Percentiles rank a stretch among this genome's conserved stretches.
Conservation (phyloP, 257 asterid species). For the Ilex aquifolium region DNA sequence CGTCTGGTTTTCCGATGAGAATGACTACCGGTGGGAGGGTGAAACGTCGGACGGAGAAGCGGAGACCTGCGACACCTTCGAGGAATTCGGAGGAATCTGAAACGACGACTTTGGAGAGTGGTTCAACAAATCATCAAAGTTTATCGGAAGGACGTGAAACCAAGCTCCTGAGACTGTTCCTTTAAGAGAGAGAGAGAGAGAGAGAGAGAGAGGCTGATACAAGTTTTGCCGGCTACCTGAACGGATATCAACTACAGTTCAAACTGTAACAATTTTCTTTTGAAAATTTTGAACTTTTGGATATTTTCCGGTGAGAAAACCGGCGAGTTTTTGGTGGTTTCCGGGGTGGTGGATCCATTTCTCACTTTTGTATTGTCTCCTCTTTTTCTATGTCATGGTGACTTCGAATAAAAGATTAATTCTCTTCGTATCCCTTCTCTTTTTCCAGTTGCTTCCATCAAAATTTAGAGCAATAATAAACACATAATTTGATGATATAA, state of each 20-base stretch:
- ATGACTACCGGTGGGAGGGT: slow-evolving; percentile 21
- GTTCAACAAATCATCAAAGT: slow-evolving; percentile 27
- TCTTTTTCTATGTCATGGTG: no score
- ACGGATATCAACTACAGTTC: no score
- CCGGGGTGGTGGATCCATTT: neutral
- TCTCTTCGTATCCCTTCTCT: no score
- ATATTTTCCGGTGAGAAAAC: slow-evolving; percentile 1
- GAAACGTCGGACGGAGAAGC: slow-evolving; percentile 14
- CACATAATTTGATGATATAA: no score
- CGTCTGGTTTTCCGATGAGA: slow-evolving; percentile 11
- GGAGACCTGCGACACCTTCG: slow-evolving; percentile 40
- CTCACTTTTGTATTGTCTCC: no score
- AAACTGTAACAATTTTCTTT: neutral
- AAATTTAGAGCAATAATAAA: no score
- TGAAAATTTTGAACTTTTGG: neutral
- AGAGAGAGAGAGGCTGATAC: neutral
- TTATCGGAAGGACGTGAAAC: slow-evolving; percentile 18
- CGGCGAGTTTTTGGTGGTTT: slow-evolving; percentile 3
- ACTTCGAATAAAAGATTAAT: no score
- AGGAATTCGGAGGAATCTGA: slow-evolving; percentile 42
- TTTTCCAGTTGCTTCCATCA: no score
- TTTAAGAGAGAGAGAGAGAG: slow-evolving; percentile 8
- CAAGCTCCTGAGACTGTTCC: slow-evolving; percentile 51
- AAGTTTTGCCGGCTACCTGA: no score
- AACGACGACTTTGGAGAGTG: slow-evolving; percentile 67